Evolutionary conservation across 768 basidiomycete genomes (phyloP).

Genomic region (Xerocomellus intermedius): DNA sequence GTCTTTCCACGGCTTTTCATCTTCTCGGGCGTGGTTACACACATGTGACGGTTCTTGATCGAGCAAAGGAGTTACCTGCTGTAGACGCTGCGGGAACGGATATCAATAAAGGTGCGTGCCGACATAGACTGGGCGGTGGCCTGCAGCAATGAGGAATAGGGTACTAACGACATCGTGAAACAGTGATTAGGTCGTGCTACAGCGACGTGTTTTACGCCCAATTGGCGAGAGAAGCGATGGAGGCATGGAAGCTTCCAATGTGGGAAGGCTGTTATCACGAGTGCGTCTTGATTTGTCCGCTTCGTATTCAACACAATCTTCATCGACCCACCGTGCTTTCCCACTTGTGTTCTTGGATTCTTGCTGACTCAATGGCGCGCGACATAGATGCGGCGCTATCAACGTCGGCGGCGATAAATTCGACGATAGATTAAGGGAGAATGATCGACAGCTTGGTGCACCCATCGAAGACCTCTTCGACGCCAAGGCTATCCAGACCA

Average conservation of each 20-base stretch:
- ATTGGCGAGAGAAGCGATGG: slow-evolving; percentile 76
- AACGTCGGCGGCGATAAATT: slow-evolving; percentile 37
- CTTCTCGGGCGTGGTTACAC: slow-evolving; percentile 68
- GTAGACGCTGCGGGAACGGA: slow-evolving; percentile 75
- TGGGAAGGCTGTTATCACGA: slow-evolving; percentile 83
- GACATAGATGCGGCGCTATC: slow-evolving; percentile 27
- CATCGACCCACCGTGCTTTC: not conserved
- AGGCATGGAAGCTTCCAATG: slow-evolving; percentile 64
- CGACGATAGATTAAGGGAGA: slow-evolving; percentile 53
- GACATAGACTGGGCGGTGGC: not conserved
- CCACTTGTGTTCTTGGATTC: not conserved
- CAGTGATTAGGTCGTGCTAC: slow-evolving; percentile 78
- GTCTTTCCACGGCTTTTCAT: slow-evolving; percentile 81
- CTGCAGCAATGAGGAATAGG: not conserved
- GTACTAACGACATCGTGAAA: not conserved
- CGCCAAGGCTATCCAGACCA: slow-evolving; percentile 12
- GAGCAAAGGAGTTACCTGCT: slow-evolving; percentile 67
- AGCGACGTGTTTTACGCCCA: slow-evolving; percentile 63
- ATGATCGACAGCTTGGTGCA: slow-evolving; percentile 61
- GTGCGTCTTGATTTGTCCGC: slow-evolving; percentile 43
- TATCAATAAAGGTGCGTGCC: slow-evolving; percentile 38
- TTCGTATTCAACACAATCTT: not conserved
- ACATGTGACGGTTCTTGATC: slow-evolving; percentile 74
- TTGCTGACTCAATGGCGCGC: not conserved
- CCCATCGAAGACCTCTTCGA: slow-evolving; percentile 36